A percentile compares a stretch with the other conserved stretches of the same genome.
phyloP scores from a whole-genome alignment of 306 rosid species.

The Trifolium dubium region DNA sequence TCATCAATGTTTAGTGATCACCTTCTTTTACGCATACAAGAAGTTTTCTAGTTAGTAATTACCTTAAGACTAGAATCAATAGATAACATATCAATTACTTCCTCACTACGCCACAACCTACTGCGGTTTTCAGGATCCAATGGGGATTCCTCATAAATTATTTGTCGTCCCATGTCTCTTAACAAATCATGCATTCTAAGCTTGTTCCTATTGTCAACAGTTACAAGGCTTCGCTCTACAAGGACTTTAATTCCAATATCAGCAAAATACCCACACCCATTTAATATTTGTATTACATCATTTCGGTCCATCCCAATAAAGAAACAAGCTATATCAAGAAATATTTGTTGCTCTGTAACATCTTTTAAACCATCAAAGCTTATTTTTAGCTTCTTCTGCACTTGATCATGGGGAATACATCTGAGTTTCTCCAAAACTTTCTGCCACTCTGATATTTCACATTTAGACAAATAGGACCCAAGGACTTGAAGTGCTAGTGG shows the following conservation, averaged over 20 bases:
- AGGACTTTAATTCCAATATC: conserved; percentile 5
- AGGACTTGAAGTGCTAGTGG: conserved; percentile 37
- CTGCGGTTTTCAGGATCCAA: conserved; percentile 5
- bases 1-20: no score
- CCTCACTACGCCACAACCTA: conserved; percentile 20
- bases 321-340: conserved; percentile 19
- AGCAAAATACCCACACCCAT: conserved; percentile 12
- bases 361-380: conserved; percentile 19
- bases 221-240: background rate
- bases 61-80: background rate
- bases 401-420: conserved; percentile 6
- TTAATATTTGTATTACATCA: background rate
- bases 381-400: background rate
- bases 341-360: background rate
- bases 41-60: background rate
- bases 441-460: conserved; percentile 8
- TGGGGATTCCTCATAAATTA: background rate
- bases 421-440: conserved; percentile 7
- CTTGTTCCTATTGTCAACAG: conserved; percentile 4
- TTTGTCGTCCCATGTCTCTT: conserved; percentile 38
- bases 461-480: conserved; percentile 14
- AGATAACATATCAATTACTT: conserved; percentile 12
- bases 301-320: conserved; percentile 16
- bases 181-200: conserved; percentile 38
- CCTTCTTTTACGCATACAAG: no score